phyloP scores from a whole-genome alignment of 1,284 basidiomycete species.

The Ceratobasidium theobromae region DNA sequence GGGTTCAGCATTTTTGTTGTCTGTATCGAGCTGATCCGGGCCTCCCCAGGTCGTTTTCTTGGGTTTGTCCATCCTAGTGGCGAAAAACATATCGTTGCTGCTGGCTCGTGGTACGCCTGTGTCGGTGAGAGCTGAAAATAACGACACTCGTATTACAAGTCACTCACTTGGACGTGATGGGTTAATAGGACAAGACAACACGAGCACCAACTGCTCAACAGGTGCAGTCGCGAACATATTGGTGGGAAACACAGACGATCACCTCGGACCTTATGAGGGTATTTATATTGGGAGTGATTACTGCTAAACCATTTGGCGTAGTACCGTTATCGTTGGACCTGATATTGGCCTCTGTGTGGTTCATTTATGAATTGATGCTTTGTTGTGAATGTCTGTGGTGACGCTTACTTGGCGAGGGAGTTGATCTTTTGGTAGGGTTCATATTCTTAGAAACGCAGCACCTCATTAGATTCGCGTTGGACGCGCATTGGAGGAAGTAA shows the following conservation, averaged over 20 bases:
- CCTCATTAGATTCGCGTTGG: too few species aligned
- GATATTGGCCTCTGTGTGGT: too few species aligned
- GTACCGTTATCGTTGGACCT: too few species aligned
- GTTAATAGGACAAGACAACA: constrained; percentile 30
- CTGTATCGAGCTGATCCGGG: background rate
- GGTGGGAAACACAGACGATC: constrained; percentile 18
- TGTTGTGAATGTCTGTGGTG: too few species aligned
- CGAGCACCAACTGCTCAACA: constrained; percentile 20
- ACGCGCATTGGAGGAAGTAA: too few species aligned
- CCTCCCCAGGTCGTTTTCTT: constrained; percentile 4
- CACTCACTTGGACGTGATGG: background rate
- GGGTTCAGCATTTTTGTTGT: background rate
- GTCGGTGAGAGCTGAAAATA: constrained; percentile 35
- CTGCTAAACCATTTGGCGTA: too few species aligned
- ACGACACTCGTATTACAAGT: background rate
- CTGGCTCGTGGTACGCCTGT: too few species aligned
- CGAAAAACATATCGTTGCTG: constrained; percentile 46
- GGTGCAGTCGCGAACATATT: constrained; percentile 27
- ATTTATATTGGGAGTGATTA: constrained; percentile 10
- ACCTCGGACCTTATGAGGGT: constrained; percentile 16
- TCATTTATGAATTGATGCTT: too few species aligned
- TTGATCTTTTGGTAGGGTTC: too few species aligned
- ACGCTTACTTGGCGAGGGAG: too few species aligned
- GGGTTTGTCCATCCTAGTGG: constrained; percentile 32
- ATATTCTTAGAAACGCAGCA: too few species aligned